These are phyloP conservation scores for Salinomyces thailandicus DNA, from an alignment of 2,329 filamentous ascomycete species.

Conservation along the genomic window DNA sequence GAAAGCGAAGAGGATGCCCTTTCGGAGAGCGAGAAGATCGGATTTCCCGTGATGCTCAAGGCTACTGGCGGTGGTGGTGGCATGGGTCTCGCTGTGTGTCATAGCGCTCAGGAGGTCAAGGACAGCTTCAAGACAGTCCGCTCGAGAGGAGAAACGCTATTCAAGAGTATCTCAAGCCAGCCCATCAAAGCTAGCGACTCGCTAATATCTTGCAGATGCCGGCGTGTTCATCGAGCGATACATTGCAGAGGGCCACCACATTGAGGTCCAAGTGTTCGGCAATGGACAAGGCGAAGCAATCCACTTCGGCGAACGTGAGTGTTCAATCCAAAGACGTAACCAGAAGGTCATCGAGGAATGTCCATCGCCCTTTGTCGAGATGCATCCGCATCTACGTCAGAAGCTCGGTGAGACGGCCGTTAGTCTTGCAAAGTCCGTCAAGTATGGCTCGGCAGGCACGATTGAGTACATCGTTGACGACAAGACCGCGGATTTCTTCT, in stretches of 20 bases:
- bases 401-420: slow-evolving; percentile 59
- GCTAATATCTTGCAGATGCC: slow-evolving; percentile 36
- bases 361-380: slow-evolving; percentile 58
- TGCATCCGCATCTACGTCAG: slow-evolving; percentile 46
- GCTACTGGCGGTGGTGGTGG: slow-evolving; percentile 53
- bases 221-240: slow-evolving; percentile 80
- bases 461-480: slow-evolving; percentile 87
- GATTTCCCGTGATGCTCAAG: slow-evolving; percentile 51
- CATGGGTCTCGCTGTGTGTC: slow-evolving; percentile 73
- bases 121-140: slow-evolving; percentile 51
- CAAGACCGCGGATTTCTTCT: slow-evolving; percentile 66
- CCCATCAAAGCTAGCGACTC: background rate
- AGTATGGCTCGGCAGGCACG: slow-evolving; percentile 77
- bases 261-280: slow-evolving; percentile 86
- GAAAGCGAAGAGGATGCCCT: slow-evolving; percentile 39
- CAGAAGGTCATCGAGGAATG: slow-evolving; percentile 90
- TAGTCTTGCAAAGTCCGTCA: slow-evolving; percentile 45
- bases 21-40: slow-evolving; percentile 33
- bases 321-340: slow-evolving; percentile 74
- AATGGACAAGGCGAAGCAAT: slow-evolving; percentile 70
- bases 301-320: slow-evolving; percentile 79
- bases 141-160: slow-evolving; percentile 65
- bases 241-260: slow-evolving; percentile 67
- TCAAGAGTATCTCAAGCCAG: slow-evolving; percentile 45
- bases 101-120: slow-evolving; percentile 56